A percentile compares a stretch with the other conserved stretches of the same genome.
These are phyloP conservation scores for Fallopia convolvulus DNA, from an alignment of 148 eudicot genomes.

Conservation along the genomic window DNA sequence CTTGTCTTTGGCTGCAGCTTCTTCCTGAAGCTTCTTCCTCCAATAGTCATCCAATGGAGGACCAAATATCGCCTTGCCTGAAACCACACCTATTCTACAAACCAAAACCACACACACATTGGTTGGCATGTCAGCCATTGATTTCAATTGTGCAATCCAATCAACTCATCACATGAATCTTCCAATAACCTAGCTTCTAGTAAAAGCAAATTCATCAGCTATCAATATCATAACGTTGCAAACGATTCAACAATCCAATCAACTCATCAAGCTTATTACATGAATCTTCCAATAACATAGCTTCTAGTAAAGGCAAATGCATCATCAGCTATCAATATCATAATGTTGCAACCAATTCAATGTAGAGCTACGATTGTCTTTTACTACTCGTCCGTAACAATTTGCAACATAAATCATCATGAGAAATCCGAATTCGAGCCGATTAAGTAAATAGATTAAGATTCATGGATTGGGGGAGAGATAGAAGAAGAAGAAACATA, in stretches of 20 bases:
- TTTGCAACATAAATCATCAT: too few relatives aligned
- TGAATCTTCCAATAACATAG: background rate
- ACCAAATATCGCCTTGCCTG: conserved; percentile 85
- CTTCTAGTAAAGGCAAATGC: background rate
- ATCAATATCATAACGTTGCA: background rate
- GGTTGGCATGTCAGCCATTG: background rate
- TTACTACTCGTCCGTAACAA: background rate
- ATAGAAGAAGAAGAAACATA: conserved; percentile 27
- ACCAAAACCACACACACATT: background rate
- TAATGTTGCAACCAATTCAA: too few relatives aligned
- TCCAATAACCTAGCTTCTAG: background rate
- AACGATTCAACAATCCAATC: background rate
- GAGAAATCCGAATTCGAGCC: background rate
- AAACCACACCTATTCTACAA: conserved; percentile 67
- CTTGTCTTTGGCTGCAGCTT: conserved; percentile 48
- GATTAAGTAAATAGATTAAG: too few relatives aligned
- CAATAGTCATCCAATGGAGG: conserved; percentile 95
- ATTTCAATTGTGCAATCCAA: background rate
- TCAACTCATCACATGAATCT: background rate
- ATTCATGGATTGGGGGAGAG: background rate
- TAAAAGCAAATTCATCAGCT: background rate
- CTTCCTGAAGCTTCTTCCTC: conserved; percentile 73
- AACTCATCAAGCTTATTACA: background rate
- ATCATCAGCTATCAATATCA: background rate
- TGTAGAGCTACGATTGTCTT: too few relatives aligned